These are phyloP conservation scores for Plasmodium adleri DNA, from an alignment of 169 alveolate species.

Conservation along the genomic window DNA sequence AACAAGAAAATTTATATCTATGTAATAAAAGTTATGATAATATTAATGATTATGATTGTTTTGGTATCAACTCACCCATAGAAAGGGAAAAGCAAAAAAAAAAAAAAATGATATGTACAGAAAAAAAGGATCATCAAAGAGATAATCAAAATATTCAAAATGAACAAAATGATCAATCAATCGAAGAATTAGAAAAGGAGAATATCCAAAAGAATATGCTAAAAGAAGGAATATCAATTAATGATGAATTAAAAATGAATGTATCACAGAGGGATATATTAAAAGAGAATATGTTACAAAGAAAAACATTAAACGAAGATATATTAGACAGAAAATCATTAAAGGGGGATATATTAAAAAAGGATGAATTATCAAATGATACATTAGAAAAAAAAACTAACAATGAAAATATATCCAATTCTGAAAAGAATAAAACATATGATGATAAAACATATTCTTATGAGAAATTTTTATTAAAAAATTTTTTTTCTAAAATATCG, in stretches of 20 bases:
- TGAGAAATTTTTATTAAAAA: slow-evolving; percentile 46
- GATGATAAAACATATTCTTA: slow-evolving; percentile 34
- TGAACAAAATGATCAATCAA: too few relatives aligned
- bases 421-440: slow-evolving; percentile 8
- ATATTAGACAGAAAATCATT: neutral
- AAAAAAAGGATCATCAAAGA: neutral
- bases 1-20: too few relatives aligned
- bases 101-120: neutral
- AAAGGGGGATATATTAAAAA: slow-evolving; percentile 1
- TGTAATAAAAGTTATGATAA: too few relatives aligned
- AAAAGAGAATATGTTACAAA: neutral
- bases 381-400: neutral
- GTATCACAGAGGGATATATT: too few relatives aligned
- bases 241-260: too few relatives aligned
- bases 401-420: slow-evolving; percentile 12
- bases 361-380: slow-evolving; percentile 1
- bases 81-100: neutral
- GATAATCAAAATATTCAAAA: too few relatives aligned
- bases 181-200: too few relatives aligned
- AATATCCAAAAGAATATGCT: too few relatives aligned
- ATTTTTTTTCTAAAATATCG: slow-evolving; percentile 51
- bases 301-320: neutral
- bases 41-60: too few relatives aligned
- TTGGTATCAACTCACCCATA: neutral
- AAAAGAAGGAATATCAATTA: too few relatives aligned